Evolutionary conservation across 148 eudicot genomes (phyloP), one percentile per base, ranked within the genome.

Genomic region (Chenopodium suecicum): DNA sequence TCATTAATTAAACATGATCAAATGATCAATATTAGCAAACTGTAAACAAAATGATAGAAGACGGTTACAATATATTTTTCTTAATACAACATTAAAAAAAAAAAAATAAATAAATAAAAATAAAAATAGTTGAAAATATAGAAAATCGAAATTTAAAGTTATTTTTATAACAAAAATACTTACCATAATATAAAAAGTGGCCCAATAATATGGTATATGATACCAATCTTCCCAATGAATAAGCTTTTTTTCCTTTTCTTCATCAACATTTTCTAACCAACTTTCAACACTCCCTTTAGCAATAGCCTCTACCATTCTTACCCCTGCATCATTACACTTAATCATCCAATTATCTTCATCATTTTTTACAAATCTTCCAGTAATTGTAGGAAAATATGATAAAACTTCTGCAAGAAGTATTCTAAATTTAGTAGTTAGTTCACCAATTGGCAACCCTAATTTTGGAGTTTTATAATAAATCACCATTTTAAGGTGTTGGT

Each of bases 251-350:
- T 94, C 94, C 63, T 88, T 91, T 46, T 88, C 91, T 29, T 84
- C 82, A 65, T 86, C 88, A 16, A 86, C 86, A 80, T 83, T 81
- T 63, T 78, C 56, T 46, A 94, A 76, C 98, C 95, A 94, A 48
- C 72, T 88, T 58, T 88, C 89, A 22, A 92, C 85, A 76, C 90
- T 90, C 13, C 98, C 98, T 44, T 83, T 88, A 41, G 87, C 92
- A 72, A 54, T 85, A 1, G 92, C 92, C 73, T 90, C 93, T 41
- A 91, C 82, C 44, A 92, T 66, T 70, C 98, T 88, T 29, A 89
- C 78, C 13, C 98, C 95, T 0, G 94, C 90, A 80, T 93, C 95
- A 68, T 93, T 93, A 75, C 92, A 91, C 46, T 89, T 92, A 77
- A 93, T 74, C 86, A 63, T 85, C 97, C 95, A 92, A 19, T 86